Percentiles rank a stretch among this genome's conserved stretches.
Conservation (phyloP, 2,329 filamentous ascomycete genomes). For the Sclerotinia nivalis region DNA sequence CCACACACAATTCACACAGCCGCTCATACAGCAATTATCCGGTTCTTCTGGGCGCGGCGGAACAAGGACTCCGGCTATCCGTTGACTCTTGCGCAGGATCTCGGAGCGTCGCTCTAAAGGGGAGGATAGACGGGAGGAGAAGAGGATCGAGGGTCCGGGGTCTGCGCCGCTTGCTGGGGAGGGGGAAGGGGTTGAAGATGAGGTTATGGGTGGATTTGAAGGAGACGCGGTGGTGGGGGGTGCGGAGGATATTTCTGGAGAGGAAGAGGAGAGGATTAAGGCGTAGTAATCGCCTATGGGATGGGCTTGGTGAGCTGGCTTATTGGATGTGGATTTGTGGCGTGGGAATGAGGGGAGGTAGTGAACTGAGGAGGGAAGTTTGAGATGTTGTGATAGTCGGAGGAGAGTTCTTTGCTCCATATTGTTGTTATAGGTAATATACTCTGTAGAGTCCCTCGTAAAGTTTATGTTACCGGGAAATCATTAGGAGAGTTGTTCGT, state of each 20-base stretch:
- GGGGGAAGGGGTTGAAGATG: constrained; percentile 21
- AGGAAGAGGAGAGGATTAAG: constrained; percentile 52
- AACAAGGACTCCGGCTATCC: constrained; percentile 76
- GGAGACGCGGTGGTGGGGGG: constrained; percentile 31
- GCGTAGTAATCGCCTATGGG: constrained; percentile 62
- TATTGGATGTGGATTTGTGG: constrained; percentile 24
- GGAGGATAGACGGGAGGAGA: constrained; percentile 76
- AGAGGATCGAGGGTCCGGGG: constrained; percentile 66
- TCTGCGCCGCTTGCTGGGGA: constrained; percentile 15
- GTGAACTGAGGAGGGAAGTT: constrained; percentile 26
- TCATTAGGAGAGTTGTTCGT: constrained; percentile 27
- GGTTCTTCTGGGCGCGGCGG: constrained; percentile 86
- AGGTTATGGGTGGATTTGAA: constrained; percentile 31
- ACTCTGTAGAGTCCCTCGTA: not conserved
- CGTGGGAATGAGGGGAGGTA: constrained; percentile 22
- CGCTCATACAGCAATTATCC: constrained; percentile 99
- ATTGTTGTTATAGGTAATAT: not conserved
- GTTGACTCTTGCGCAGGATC: constrained; percentile 58
- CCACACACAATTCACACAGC: constrained; percentile 97
- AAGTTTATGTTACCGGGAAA: constrained; percentile 30
- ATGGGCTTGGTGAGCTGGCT: constrained; percentile 38
- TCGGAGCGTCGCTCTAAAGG: constrained; percentile 67
- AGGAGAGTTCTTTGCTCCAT: constrained; percentile 38
- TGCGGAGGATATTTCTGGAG: constrained; percentile 31
- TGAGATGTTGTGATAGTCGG: constrained; percentile 32